These are phyloP conservation scores for Huntiella moniliformis DNA, from an alignment of 2,329 filamentous ascomycete species.

Conservation along the genomic window DNA sequence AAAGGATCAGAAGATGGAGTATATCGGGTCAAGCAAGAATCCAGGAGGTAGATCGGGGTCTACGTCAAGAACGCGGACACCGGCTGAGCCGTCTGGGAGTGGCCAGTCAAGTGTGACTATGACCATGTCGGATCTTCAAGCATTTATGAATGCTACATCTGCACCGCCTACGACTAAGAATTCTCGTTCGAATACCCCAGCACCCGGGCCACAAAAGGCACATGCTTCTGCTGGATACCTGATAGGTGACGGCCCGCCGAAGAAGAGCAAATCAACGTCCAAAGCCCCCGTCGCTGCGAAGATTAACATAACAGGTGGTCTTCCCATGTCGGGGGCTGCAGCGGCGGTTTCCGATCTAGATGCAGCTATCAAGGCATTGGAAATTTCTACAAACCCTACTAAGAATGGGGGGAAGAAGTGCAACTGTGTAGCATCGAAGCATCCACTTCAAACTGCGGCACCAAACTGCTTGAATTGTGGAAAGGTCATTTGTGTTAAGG, in stretches of 20 bases:
- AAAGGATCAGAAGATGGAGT: slow-evolving; percentile 49
- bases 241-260: slow-evolving; percentile 54
- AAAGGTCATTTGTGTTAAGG: slow-evolving; percentile 86
- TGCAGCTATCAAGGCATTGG: slow-evolving; percentile 70
- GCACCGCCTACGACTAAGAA: slow-evolving; percentile 8
- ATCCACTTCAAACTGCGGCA: slow-evolving; percentile 74
- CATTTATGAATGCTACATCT: slow-evolving; percentile 5
- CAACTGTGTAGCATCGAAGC: slow-evolving; percentile 71
- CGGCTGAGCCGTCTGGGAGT: not conserved
- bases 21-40: slow-evolving; percentile 33
- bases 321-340: slow-evolving; percentile 64
- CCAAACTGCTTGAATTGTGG: slow-evolving; percentile 87
- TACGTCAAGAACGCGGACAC: not conserved
- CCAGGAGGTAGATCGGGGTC: slow-evolving; percentile 1
- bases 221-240: slow-evolving; percentile 58
- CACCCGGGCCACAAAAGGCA: slow-evolving; percentile 33
- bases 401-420: slow-evolving; percentile 48
- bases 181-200: slow-evolving; percentile 15
- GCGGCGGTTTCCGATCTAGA: slow-evolving; percentile 52
- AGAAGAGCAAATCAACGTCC: slow-evolving; percentile 17
- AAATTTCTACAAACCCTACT: slow-evolving; percentile 78
- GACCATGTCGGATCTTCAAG: not conserved
- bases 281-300: slow-evolving; percentile 31
- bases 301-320: slow-evolving; percentile 55
- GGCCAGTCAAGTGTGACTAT: not conserved